Evolutionary conservation across 495 filamentous ascomycete genomes (phyloP).

Genomic region (Neurospora sp.): DNA sequence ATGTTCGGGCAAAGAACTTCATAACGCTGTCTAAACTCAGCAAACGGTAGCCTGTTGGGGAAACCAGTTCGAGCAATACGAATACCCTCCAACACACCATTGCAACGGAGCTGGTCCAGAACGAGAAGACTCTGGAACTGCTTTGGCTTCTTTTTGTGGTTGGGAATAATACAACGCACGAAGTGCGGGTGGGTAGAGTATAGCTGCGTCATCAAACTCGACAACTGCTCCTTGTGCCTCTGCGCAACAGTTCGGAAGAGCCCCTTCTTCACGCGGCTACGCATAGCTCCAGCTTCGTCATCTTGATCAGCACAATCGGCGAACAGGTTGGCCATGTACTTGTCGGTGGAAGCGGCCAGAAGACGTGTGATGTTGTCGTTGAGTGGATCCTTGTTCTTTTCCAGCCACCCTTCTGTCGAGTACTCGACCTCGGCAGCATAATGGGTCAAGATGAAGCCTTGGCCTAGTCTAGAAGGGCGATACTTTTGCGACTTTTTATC

Average conservation of each 20-base stretch:
- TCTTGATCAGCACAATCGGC: slow-evolving; percentile 73
- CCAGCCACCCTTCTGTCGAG: slow-evolving; percentile 87
- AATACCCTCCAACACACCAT: slow-evolving; percentile 97
- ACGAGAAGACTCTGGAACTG: slow-evolving; percentile 81
- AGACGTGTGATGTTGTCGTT: slow-evolving; percentile 94
- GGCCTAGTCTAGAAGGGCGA: slow-evolving; percentile 70
- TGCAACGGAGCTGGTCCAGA: slow-evolving; percentile 91
- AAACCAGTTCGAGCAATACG: slow-evolving; percentile 97
- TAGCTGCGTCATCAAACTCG: slow-evolving; percentile 89
- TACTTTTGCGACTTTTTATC: slow-evolving; percentile 94
- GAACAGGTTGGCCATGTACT: slow-evolving; percentile 78
- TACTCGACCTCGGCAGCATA: slow-evolving; percentile 99
- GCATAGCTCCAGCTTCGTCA: slow-evolving; percentile 49
- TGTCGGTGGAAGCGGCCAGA: slow-evolving; percentile 70
- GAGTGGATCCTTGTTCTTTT: slow-evolving; percentile 98
- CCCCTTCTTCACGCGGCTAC: slow-evolving; percentile 91
- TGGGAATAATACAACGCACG: slow-evolving; percentile 94
- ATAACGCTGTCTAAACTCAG: slow-evolving; percentile 92
- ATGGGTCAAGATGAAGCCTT: slow-evolving; percentile 96
- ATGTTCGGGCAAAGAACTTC: slow-evolving; percentile 89
- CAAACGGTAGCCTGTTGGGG: slow-evolving; percentile 84
- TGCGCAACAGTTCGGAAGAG: slow-evolving; percentile 96
- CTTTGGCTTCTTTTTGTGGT: slow-evolving; percentile 97
- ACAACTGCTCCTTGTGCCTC: slow-evolving; percentile 93
- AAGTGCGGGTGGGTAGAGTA: slow-evolving; percentile 97